Evolutionary conservation across 257 asterid species (phyloP), one percentile per base, ranked within the genome.

Genomic region (Jacaranda mimosifolia): DNA sequence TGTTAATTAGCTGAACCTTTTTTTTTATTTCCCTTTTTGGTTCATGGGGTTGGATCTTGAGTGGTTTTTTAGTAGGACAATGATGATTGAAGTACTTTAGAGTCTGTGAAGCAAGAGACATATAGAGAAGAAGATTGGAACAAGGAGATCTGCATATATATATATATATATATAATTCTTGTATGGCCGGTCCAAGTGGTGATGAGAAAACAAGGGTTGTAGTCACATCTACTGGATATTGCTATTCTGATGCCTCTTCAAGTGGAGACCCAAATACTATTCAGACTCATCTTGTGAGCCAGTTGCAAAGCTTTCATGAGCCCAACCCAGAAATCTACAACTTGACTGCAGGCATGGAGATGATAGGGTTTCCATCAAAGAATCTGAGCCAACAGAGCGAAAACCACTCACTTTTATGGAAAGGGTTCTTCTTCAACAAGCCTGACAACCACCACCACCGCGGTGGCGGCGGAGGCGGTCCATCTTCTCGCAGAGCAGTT

Each of bases 321-420:
- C 76, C 77, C 3, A 14, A 55, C 17, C 81, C 83, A 66, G 95
- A 88, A 88, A 87, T 94, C 84, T 94, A 87, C 83, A 85, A 80
- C 84, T 66, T 86, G 70, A 76, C 84, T 15, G 42, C 91, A 58
- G 87, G 84, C 58, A 83, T 85, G 88, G 97, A 89, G 58, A 83
- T 89, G 87, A 67, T 91, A 81, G 97, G 97, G 85, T 89, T 91
- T 84, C 90, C 86, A 38, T 32, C 86, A 0, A 87, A 83, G 80
- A 83, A 81, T 73, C 77, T 59, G 42, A 79, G 75, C 9, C 81
- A 70, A 0, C 63, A 43, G 6, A 21, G 10, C 35, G 70, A 45
- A 8, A 67, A 36, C 53, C 46, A 4, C 46, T 4, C 9, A 42
- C 0, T 26, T 26, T 26, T 26, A 2, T 26, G 32, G 32, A 26